These are phyloP conservation scores for Ascochyta lentis DNA, from an alignment of 2,329 filamentous ascomycete species.

Conservation along the genomic window DNA sequence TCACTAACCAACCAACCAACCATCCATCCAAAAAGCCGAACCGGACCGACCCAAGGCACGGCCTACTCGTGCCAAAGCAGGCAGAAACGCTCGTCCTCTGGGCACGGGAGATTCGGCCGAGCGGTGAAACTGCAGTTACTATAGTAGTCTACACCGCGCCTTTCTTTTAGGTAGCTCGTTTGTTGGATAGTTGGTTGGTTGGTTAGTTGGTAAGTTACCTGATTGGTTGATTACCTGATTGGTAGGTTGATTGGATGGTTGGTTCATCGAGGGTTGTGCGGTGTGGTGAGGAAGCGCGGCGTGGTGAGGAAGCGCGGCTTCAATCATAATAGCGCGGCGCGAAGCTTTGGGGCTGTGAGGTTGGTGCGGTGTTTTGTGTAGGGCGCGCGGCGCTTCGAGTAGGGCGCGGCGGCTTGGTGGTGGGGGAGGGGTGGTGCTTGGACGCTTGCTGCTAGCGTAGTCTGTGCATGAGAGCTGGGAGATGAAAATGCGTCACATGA, in stretches of 20 bases:
- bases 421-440: neutral
- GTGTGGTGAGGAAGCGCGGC: neutral
- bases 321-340: neutral
- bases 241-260: too few species aligned
- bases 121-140: too few species aligned
- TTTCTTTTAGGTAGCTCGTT: too few species aligned
- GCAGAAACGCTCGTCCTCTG: neutral
- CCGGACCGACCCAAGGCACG: neutral
- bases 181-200: too few species aligned
- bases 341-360: conserved; percentile 2
- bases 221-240: too few species aligned
- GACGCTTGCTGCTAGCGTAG: neutral
- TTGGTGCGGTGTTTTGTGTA: neutral
- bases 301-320: neutral
- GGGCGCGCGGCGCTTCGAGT: conserved; percentile 12
- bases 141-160: too few species aligned
- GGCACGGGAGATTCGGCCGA: neutral
- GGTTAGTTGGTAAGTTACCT: too few species aligned
- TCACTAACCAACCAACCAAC: too few species aligned
- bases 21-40: neutral
- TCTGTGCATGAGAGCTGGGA: neutral
- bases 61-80: neutral
- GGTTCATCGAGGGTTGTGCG: too few species aligned
- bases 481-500: neutral
- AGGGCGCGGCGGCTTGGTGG: neutral